phyloP scores from a whole-genome alignment of 495 filamentous ascomycete species.

The Penicillium riverlandense region DNA sequence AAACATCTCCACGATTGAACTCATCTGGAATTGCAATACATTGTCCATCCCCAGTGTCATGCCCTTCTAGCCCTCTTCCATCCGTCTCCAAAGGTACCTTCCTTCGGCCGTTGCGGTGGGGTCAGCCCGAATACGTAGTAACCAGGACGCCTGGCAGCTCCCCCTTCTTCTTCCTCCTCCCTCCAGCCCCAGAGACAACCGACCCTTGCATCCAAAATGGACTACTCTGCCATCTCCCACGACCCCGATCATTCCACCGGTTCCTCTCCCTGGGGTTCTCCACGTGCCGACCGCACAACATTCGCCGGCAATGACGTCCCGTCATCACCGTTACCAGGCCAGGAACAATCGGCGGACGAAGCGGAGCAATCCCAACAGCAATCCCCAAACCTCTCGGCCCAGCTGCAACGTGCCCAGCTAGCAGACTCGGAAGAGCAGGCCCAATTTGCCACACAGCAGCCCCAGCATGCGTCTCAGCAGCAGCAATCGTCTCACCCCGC shows the following conservation, averaged over 20 bases:
- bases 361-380: conserved; percentile 26
- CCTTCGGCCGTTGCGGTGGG: conserved; percentile 16
- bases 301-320: conserved; percentile 50
- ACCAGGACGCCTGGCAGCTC: conserved; percentile 22
- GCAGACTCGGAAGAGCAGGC: conserved; percentile 31
- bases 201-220: conserved; percentile 48
- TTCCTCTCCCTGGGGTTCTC: conserved; percentile 75
- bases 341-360: conserved; percentile 37
- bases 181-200: conserved; percentile 11
- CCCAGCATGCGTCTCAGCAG: conserved; percentile 28
- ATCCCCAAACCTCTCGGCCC: conserved; percentile 36
- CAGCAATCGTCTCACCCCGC: conserved; percentile 43
- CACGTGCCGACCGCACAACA: conserved; percentile 51
- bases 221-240: conserved; percentile 71
- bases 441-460: conserved; percentile 29
- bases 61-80: conserved; percentile 1
- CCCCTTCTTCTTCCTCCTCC: conserved; percentile 3
- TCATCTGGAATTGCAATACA: no score
- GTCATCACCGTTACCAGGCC: conserved; percentile 44
- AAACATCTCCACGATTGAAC: no score
- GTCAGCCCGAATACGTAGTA: not conserved
- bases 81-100: conserved; percentile 8
- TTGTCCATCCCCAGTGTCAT: not conserved
- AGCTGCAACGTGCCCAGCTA: conserved; percentile 35
- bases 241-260: conserved; percentile 67